Base-by-base conservation (phyloP, 805 yeast species). In the Metschnikowia noctiluminum region DNA sequence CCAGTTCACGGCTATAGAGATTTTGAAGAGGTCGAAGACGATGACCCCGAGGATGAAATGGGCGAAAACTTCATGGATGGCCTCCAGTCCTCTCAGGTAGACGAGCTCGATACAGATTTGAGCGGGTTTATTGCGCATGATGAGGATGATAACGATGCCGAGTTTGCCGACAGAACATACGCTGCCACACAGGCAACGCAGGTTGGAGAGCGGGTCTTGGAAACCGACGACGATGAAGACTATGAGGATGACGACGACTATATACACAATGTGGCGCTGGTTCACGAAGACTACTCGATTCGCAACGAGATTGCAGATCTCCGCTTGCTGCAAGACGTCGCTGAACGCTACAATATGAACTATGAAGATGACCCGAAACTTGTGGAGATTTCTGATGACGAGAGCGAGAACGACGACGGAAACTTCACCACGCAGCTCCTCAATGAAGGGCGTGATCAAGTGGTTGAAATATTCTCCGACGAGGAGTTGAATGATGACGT, bases 361-460 rank as follows among this genome's bases (percentile, higher is more conserved):
- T 66, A 67, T 47, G 53, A 42, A 10, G 36, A 28, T 13, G 35
- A 51, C 5, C 32, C 27, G 1, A 28, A 26, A 15, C 41, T 9
- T 7, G 52, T 55, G 14, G 57, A 56, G 30, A 43, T 56, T 13
- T 30, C 48, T 5, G 61, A 57, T 37, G 74, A 65, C 12, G 62
- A 66, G n/a, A 67, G 65, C 14, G 58, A 61, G 6, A 64, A 62
- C 36, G 49, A 41, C 12, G 31, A n/a, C 14, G 44, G 15, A 1
- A 35, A 47, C 31, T 68, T 67, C 45, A 65, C 69, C 27, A 70
- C 76, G 1, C 77, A 72, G 50, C 57, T 34, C n/a, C 14, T 72
- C 32, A 73, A 73, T 42, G 70, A 70, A 38, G 76, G 71, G 43
- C 55, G 77, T 14, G 77, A 61, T 28, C 69, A 66, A 27, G 61